Base-by-base conservation (phyloP, 805 yeast genomes). In the Sugiyamaella americana region DNA sequence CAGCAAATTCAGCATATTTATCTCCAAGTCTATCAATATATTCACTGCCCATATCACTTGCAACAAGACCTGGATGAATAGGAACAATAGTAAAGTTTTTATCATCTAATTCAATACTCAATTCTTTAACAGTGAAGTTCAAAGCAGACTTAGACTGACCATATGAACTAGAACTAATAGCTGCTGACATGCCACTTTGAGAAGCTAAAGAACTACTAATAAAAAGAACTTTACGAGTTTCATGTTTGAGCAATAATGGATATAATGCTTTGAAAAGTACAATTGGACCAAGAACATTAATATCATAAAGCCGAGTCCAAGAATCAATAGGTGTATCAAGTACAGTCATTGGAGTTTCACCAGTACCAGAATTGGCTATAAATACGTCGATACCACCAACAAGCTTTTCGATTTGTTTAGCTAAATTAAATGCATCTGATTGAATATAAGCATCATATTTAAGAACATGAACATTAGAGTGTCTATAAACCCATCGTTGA, bases 21-120 rank as follows among this genome's bases (percentile, higher is more conserved):
- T 23, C 32, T 42, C 44, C 24, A 18, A 39, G n/a, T 23, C 18
- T 24, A 13, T 20, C 41, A 3, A 30, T 41, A 20, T 13, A 51
- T 17, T 18, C 37, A 2, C 22, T 44, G 2, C 59, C 63, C 65
- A 63, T 61, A 40, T 69, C 72, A 34, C 68, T 64, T 5, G 43
- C 10, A 13, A 71, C 72, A 8, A 58, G 26, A 36, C 75, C 74
- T 1, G 76, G 76, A 43, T 68, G 70, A 10, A 68, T 11, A 8
- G 68, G 51, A 17, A 66, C 51, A 11, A 64, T 58, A 8, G 55
- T 60, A 47, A 59, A 65, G 1, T 58, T 63, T 32, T 63, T 59
- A 1, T 39, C 34, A 11, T 45, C 48, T 29, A 59, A 43, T 43
- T 68, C 70, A 26, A 19, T 13, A 35, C 63, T 51, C 34, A 69